phyloP scores from a whole-genome alignment of 225 moss, liverwort and hornwort species.

The Physcomitrellopsis africana region DNA sequence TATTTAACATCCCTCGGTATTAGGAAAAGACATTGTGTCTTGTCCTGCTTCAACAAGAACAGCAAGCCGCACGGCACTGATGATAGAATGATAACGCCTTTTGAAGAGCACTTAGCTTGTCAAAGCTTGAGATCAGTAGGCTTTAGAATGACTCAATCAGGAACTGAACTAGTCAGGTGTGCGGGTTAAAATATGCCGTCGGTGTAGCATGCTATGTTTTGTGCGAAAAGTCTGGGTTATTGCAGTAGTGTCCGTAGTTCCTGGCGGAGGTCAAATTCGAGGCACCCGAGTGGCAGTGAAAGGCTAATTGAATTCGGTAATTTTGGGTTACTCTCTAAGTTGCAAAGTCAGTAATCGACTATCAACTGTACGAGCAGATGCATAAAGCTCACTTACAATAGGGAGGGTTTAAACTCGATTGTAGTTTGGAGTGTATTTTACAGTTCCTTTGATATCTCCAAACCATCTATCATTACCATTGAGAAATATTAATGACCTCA shows the following conservation, averaged over 20 bases:
- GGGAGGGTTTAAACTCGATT: constrained; percentile 2
- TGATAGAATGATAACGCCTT: background rate
- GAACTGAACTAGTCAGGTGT: background rate
- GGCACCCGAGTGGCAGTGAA: background rate
- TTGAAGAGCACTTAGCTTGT: background rate
- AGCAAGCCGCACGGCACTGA: background rate
- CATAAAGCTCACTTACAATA: background rate
- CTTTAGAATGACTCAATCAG: constrained; percentile 2
- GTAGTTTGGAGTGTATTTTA: background rate
- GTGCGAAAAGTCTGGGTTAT: constrained; percentile 13
- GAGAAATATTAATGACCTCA: constrained; percentile 1
- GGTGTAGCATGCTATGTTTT: constrained; percentile 3
- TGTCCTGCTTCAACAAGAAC: constrained; percentile 8
- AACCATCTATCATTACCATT: background rate
- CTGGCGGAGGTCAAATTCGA: constrained; percentile 6
- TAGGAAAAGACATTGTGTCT: constrained; percentile 1
- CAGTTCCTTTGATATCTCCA: background rate
- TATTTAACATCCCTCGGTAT: constrained; percentile 2
- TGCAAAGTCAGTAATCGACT: constrained; percentile 1
- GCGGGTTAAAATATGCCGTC: background rate
- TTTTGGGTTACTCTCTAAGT: background rate
- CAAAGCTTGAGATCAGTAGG: constrained; percentile 1
- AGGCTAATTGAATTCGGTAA: constrained; percentile 1
- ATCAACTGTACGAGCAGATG: constrained; percentile 10
- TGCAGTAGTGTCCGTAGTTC: background rate